Base-by-base conservation (phyloP, 2,329 filamentous ascomycete genomes). In the Ceratocystis lukuohia region DNA sequence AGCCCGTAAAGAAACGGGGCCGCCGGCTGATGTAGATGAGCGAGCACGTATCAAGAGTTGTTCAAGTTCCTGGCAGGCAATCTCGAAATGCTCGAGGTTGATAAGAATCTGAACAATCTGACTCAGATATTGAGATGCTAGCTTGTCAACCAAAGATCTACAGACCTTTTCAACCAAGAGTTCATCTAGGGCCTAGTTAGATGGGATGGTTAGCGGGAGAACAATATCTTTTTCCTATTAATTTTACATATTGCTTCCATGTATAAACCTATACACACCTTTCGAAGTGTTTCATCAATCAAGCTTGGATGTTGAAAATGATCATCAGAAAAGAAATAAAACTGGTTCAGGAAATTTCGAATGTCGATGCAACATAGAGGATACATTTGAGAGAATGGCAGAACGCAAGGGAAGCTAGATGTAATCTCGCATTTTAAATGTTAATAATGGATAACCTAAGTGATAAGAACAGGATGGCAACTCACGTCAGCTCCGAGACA, bases 311-410 rank as follows among this genome's bases (percentile, higher is more conserved):
- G 89, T 69, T 94, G 88, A 73, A 97, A 97, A 74, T 97, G 91
- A 72, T 97, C 92, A 72, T 96, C 92, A 7, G 90, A 91, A 76
- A 97, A 99, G 75, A 95, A 92, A 75, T 97, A 97, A 72, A 99
- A 97, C 73, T 97, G 92, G 74, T 96, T 96, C 68, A 97, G 80
- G 75, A 99, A 97, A 75, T 96, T 96, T 50, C 93, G 85, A 71
- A 99, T 96, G 73, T 97, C 91, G 74, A 97, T 97, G 78, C 94
- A 99, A 76, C 94, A 96, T 41, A 97, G 81, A 1, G 94, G 93
- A 74, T 99, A 99, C 94, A 99, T 99, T 72, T 97, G 92, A 12
- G 92, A 96, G 75, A 99, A 99, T 0, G 94, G 95, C 1, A 99
- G 80, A n/a, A 96, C 90, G 71, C 88, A 95, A 4, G 94, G 95